These are phyloP conservation scores for Lignosus rhinocerotis DNA, from an alignment of 1,284 basidiomycete genomes.

Conservation along the genomic window DNA sequence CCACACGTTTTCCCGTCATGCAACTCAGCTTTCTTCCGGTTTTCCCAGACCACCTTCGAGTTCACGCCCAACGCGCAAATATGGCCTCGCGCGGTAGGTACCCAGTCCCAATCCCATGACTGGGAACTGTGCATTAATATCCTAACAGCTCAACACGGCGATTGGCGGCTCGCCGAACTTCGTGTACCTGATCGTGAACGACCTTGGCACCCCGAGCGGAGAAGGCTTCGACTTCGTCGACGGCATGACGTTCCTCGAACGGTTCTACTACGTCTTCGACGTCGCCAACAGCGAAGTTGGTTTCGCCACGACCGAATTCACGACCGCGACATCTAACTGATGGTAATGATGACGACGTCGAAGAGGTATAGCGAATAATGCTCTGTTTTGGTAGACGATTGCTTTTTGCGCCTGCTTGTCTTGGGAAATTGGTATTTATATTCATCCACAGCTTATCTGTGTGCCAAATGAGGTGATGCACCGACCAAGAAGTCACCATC, in stretches of 20 bases:
- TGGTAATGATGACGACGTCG: background rate
- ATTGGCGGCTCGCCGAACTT: slow-evolving; percentile 29
- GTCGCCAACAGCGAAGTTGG: slow-evolving; percentile 49
- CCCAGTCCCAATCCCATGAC: background rate
- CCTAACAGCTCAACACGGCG: slow-evolving; percentile 29
- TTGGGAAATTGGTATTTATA: background rate
- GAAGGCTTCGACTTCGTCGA: slow-evolving; percentile 35
- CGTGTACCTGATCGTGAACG: slow-evolving; percentile 32
- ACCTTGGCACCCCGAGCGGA: slow-evolving; percentile 27
- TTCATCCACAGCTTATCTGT: background rate
- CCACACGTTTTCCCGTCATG: background rate
- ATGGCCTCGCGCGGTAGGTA: slow-evolving; percentile 39
- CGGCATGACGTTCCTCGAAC: slow-evolving; percentile 44
- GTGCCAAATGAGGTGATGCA: too few relatives aligned
- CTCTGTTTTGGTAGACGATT: background rate
- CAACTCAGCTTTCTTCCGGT: background rate
- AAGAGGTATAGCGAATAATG: background rate
- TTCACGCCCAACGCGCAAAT: slow-evolving; percentile 55
- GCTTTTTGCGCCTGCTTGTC: background rate
- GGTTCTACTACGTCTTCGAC: slow-evolving; percentile 70
- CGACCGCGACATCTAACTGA: slow-evolving; percentile 41
- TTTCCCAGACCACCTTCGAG: slow-evolving; percentile 35
- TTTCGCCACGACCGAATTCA: slow-evolving; percentile 45
- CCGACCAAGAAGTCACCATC: background rate
- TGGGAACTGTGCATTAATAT: slow-evolving; percentile 19